Conservation (phyloP, 352 stramenopile species). For the Halophytophthora polymorphica region DNA sequence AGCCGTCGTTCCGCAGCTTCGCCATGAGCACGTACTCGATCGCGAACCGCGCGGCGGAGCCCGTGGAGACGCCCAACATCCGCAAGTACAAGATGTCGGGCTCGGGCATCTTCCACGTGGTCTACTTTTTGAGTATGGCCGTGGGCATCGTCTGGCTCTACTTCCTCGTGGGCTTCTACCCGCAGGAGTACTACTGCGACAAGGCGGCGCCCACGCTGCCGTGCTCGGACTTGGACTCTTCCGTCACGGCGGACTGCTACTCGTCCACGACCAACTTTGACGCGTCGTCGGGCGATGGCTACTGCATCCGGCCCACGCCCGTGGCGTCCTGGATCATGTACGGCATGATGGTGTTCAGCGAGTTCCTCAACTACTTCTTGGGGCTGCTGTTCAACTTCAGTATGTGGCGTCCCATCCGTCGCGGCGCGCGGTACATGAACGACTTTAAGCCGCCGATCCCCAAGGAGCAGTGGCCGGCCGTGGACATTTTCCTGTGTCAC, state of each 20-base stretch:
- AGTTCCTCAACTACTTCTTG: slow-evolving; percentile 87
- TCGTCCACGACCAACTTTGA: slow-evolving; percentile 78
- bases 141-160: slow-evolving; percentile 77
- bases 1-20: slow-evolving; percentile 87
- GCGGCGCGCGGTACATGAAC: slow-evolving; percentile 84
- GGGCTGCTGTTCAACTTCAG: slow-evolving; percentile 89
- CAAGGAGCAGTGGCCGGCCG: slow-evolving; percentile 86
- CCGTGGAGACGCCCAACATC: slow-evolving; percentile 87
- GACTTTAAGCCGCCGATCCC: slow-evolving; percentile 89
- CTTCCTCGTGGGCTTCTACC: slow-evolving; percentile 80
- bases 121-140: slow-evolving; percentile 76
- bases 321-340: slow-evolving; percentile 79
- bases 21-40: slow-evolving; percentile 90
- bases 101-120: slow-evolving; percentile 77
- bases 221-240: slow-evolving; percentile 53
- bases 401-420: slow-evolving; percentile 89
- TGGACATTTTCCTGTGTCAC: slow-evolving; percentile 89
- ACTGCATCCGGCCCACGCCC: slow-evolving; percentile 75
- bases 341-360: slow-evolving; percentile 81
- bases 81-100: slow-evolving; percentile 91
- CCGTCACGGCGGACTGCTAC: slow-evolving; percentile 49
- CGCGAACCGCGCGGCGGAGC: slow-evolving; percentile 81
- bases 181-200: slow-evolving; percentile 77
- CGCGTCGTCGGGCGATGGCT: slow-evolving; percentile 48
- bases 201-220: slow-evolving; percentile 67